Evolutionary conservation across 352 stramenopile genomes (phyloP).

Genomic region (Phytopythium boreale): DNA sequence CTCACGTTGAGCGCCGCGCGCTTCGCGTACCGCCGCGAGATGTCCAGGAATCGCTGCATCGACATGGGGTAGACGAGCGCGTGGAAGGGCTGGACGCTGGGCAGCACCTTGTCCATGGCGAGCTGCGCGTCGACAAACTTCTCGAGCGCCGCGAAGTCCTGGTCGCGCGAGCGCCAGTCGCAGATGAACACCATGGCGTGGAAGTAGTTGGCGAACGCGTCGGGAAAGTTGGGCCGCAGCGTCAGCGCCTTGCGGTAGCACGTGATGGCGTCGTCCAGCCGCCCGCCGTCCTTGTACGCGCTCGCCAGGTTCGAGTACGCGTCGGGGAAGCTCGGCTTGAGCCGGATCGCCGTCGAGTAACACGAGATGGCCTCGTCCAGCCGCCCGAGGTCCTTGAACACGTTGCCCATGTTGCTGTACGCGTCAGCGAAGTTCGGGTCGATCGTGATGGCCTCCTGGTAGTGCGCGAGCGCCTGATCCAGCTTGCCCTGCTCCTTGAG

Average conservation of each 20-base stretch:
- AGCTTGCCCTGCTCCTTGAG: conserved; percentile 94
- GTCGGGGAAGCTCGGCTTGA: conserved; percentile 89
- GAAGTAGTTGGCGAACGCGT: conserved; percentile 92
- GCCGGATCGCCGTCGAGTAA: conserved; percentile 87
- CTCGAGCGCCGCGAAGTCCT: conserved; percentile 74
- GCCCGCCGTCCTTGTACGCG: conserved; percentile 90
- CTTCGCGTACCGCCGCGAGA: conserved; percentile 73
- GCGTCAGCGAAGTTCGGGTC: conserved; percentile 91
- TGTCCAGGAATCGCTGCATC: conserved; percentile 74
- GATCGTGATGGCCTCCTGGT: conserved; percentile 92
- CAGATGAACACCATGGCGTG: conserved; percentile 92
- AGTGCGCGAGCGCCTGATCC: conserved; percentile 92
- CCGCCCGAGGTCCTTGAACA: conserved; percentile 90
- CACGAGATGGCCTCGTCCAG: conserved; percentile 89
- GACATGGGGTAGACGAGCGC: conserved; percentile 89
- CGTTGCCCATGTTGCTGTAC: conserved; percentile 94
- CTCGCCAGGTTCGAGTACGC: conserved; percentile 92
- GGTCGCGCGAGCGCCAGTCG: conserved; percentile 85
- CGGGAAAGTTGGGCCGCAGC: conserved; percentile 88
- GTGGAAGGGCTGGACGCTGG: conserved; percentile 92
- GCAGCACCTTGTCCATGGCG: conserved; percentile 53
- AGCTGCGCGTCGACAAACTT: conserved; percentile 66
- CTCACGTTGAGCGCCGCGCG: conserved; percentile 86
- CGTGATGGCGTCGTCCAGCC: conserved; percentile 88
- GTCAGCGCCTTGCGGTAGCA: conserved; percentile 92